These are phyloP conservation scores for Lactifluus piperatus DNA, from an alignment of 768 basidiomycete genomes.

Conservation along the genomic window DNA sequence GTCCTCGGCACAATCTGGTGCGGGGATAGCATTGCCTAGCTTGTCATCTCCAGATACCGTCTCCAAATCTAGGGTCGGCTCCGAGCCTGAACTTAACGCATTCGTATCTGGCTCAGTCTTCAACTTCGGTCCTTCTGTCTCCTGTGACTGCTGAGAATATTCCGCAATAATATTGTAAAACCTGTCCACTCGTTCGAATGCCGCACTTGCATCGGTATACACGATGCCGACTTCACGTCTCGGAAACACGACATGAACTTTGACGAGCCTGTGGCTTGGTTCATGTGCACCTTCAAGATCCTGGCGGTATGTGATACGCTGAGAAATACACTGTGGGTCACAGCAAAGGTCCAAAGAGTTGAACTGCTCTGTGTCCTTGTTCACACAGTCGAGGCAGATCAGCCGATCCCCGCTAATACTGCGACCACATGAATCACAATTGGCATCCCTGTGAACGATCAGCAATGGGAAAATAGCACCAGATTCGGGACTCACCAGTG, in stretches of 20 bases:
- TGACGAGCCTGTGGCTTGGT: constrained; percentile 27
- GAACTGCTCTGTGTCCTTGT: background rate
- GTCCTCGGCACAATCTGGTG: background rate
- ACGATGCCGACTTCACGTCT: background rate
- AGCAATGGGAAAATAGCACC: background rate
- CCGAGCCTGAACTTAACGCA: background rate
- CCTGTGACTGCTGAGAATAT: background rate
- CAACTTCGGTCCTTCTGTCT: background rate
- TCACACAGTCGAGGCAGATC: constrained; percentile 28
- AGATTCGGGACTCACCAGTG: constrained; percentile 18
- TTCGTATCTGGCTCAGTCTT: background rate
- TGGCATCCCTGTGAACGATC: constrained; percentile 4
- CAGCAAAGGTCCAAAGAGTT: constrained; percentile 28
- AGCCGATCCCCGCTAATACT: constrained; percentile 25
- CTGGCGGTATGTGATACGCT: constrained; percentile 11
- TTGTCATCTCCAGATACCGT: background rate
- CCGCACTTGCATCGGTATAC: background rate
- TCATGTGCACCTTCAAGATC: constrained; percentile 23
- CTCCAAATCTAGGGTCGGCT: background rate
- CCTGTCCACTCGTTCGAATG: background rate
- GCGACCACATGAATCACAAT: constrained; percentile 25
- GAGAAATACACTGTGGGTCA: constrained; percentile 20
- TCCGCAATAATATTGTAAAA: background rate
- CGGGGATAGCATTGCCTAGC: background rate
- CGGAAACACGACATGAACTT: constrained; percentile 21